Evolutionary conservation across 257 asterid species (phyloP).

Genomic region (Schizonepeta tenuifolia): DNA sequence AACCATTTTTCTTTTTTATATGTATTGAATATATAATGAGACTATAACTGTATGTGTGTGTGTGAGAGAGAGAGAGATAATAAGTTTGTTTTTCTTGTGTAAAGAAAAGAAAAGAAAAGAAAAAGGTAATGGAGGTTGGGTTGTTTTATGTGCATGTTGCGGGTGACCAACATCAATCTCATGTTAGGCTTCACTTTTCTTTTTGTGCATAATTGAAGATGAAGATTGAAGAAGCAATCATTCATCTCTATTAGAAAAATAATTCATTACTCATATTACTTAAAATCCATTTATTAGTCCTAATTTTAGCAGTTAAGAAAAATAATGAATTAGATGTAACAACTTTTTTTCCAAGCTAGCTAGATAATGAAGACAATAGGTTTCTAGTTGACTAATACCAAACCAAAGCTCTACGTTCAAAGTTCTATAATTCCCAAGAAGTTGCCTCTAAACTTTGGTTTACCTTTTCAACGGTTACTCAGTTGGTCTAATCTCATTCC

Average conservation of each 20-base stretch:
- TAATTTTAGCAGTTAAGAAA: not conserved
- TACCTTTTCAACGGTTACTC: not conserved
- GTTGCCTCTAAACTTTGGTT: not conserved
- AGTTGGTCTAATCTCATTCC: not conserved
- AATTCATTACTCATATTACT: not conserved
- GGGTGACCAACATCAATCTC: constrained; percentile 3
- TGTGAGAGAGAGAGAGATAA: constrained; percentile 22
- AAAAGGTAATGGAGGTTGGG: constrained; percentile 21
- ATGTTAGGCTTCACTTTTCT: constrained; percentile 16
- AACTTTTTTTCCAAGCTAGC: not conserved
- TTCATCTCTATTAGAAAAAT: not conserved
- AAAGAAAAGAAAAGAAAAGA: constrained; percentile 1
- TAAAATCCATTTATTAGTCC: not conserved
- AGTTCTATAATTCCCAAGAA: constrained; percentile 1
- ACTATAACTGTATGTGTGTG: too few relatives aligned
- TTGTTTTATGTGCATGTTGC: not conserved
- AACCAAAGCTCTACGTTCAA: not conserved
- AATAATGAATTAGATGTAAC: not conserved
- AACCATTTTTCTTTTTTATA: too few relatives aligned
- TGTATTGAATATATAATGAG: too few relatives aligned
- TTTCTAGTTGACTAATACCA: not conserved
- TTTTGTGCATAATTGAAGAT: constrained; percentile 23
- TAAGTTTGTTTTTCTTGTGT: constrained; percentile 31
- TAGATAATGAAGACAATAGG: not conserved
- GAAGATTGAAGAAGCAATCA: constrained; percentile 1